Conservation (phyloP, 1,284 basidiomycete genomes). For the Gastroboletus turbinatus region DNA sequence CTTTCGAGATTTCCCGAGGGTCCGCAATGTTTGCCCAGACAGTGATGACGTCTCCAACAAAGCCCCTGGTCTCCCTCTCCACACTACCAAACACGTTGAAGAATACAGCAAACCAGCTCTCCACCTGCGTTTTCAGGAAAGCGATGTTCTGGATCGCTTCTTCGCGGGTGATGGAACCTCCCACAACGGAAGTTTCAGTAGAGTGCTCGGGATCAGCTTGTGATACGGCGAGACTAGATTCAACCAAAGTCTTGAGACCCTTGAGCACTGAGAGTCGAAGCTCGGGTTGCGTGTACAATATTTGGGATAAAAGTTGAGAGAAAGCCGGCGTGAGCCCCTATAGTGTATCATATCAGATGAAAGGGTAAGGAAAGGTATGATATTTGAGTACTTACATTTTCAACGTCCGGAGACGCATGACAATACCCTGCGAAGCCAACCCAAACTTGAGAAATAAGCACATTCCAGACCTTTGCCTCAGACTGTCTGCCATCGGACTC, state of each 20-base stretch:
- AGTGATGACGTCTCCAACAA: constrained; percentile 87
- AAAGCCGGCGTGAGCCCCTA: constrained; percentile 76
- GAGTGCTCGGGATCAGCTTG: constrained; percentile 35
- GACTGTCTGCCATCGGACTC: constrained; percentile 69
- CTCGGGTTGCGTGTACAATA: constrained; percentile 86
- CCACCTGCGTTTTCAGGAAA: constrained; percentile 77
- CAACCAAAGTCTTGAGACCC: constrained; percentile 79
- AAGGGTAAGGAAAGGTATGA: not conserved
- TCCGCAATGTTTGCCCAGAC: constrained; percentile 86
- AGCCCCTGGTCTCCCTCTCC: constrained; percentile 71
- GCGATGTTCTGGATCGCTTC: constrained; percentile 70
- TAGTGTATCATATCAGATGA: not conserved
- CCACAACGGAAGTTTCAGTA: constrained; percentile 21
- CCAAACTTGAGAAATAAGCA: constrained; percentile 93
- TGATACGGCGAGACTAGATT: constrained; percentile 59
- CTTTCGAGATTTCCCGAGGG: constrained; percentile 72
- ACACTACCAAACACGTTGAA: constrained; percentile 96
- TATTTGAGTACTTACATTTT: constrained; percentile 24
- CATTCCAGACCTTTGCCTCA: constrained; percentile 93
- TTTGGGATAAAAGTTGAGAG: constrained; percentile 85
- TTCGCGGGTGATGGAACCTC: constrained; percentile 41
- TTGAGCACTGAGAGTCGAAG: constrained; percentile 83
- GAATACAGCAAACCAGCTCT: constrained; percentile 92
- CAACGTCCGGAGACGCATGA: constrained; percentile 56
- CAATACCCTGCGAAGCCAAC: constrained; percentile 87